phyloP scores from a whole-genome alignment of 495 filamentous ascomycete species.

The Aspergillus affinis region DNA sequence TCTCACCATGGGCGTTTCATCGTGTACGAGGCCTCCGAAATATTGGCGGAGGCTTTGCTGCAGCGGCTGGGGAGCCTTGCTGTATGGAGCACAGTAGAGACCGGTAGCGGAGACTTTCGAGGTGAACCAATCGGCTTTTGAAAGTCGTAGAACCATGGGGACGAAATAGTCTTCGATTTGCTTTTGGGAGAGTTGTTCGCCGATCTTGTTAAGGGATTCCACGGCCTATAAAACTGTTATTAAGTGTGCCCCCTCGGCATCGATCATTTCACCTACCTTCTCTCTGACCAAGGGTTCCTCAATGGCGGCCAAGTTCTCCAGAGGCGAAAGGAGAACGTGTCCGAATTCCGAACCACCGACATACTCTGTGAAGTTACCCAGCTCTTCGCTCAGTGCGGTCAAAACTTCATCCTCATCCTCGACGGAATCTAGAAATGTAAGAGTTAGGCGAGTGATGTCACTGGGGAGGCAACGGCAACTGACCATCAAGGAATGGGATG shows the following conservation, averaged over 20 bases:
- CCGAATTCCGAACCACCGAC: slow-evolving; percentile 91
- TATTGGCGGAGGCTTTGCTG: slow-evolving; percentile 89
- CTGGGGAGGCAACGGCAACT: slow-evolving; percentile 25
- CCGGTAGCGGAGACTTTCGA: slow-evolving; percentile 98
- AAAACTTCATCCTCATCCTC: slow-evolving; percentile 99
- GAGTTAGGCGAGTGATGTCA: slow-evolving; percentile 26
- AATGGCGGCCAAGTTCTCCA: slow-evolving; percentile 97
- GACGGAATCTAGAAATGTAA: slow-evolving; percentile 73
- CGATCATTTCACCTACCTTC: slow-evolving; percentile 60
- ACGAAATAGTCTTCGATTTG: slow-evolving; percentile 97
- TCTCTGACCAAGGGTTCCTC: slow-evolving; percentile 96
- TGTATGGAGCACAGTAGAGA: slow-evolving; percentile 89
- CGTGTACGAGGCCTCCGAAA: slow-evolving; percentile 89
- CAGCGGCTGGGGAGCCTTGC: slow-evolving; percentile 75
- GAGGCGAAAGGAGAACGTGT: slow-evolving; percentile 92
- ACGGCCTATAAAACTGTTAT: slow-evolving; percentile 66
- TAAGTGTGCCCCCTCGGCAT: slow-evolving; percentile 15
- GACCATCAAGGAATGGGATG: slow-evolving; percentile 97
- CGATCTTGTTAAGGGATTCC: slow-evolving; percentile 98
- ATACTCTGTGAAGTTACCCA: slow-evolving; percentile 95
- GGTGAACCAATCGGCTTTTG: slow-evolving; percentile 99
- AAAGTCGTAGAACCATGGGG: slow-evolving; percentile 87
- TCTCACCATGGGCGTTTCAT: slow-evolving; percentile 98
- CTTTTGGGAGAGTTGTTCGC: slow-evolving; percentile 79
- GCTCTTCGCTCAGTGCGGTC: slow-evolving; percentile 93